Conservation (phyloP, 1,139 yeast genomes). For the Maudiozyma humilis region DNA sequence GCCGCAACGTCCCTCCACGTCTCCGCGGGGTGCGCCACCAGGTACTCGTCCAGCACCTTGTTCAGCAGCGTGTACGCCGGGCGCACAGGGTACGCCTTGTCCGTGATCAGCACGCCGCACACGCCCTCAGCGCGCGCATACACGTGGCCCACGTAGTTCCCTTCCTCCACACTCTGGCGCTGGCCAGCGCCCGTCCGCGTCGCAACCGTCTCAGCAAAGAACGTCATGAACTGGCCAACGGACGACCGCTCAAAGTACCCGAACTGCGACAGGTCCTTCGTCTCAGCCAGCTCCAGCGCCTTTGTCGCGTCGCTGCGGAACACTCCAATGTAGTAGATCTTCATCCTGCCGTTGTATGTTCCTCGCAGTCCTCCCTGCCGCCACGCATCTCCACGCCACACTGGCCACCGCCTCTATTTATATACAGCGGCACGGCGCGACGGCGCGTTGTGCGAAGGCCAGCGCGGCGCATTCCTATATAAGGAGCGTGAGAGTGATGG, state of each 20-base stretch:
- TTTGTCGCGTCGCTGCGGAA: slow-evolving; percentile 54
- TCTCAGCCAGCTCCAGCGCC: slow-evolving; percentile 68
- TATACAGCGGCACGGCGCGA: no score
- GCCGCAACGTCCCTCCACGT: slow-evolving; percentile 58
- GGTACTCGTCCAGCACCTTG: slow-evolving; percentile 84
- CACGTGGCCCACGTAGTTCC: slow-evolving; percentile 82
- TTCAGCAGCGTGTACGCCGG: slow-evolving; percentile 94
- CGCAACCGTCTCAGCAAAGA: slow-evolving; percentile 84
- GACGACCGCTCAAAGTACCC: slow-evolving; percentile 76
- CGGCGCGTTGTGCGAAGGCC: no score
- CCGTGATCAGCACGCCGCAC: slow-evolving; percentile 89
- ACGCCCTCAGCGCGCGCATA: slow-evolving; percentile 85
- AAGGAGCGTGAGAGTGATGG: no score
- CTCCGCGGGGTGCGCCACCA: slow-evolving; percentile 67
- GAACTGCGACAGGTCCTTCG: slow-evolving; percentile 76
- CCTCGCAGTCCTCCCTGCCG: no score
- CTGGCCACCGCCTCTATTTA: no score
- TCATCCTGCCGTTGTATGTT: slow-evolving; percentile 42
- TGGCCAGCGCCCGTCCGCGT: slow-evolving; percentile 83
- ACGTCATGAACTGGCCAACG: slow-evolving; percentile 86
- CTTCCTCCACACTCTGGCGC: slow-evolving; percentile 92
- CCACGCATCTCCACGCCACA: no score
- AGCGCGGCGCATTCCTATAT: no score
- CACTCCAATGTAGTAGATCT: slow-evolving; percentile 82
- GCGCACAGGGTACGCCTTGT: slow-evolving; percentile 90